Evolutionary conservation across 768 basidiomycete species (phyloP).

Genomic region (Boletus tomentosulus): DNA sequence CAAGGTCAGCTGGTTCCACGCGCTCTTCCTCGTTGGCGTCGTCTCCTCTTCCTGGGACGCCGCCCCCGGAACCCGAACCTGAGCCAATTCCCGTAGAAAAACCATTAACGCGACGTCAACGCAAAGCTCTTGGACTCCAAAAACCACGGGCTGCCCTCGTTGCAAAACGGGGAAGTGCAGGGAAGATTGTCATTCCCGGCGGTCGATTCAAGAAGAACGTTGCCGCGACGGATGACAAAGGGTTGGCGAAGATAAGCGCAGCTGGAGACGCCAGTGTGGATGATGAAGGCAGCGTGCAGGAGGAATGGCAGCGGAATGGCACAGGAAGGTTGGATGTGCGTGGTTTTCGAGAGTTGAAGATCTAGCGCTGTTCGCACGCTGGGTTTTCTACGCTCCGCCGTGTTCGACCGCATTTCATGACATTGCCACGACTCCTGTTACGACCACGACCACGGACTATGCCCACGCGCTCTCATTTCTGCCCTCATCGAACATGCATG

Average conservation of each 20-base stretch:
- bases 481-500: neutral
- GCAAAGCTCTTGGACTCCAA: conserved; percentile 65
- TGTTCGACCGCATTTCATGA: neutral
- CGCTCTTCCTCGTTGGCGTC: conserved; percentile 31
- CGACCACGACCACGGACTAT: conserved; percentile 10
- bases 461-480: neutral
- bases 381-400: neutral
- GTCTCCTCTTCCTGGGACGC: conserved; percentile 36
- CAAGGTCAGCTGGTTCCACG: conserved; percentile 28
- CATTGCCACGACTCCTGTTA: conserved; percentile 8
- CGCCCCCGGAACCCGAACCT: conserved; percentile 25
- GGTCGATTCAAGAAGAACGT: conserved; percentile 42
- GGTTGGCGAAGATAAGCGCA: conserved; percentile 18
- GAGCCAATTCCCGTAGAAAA: conserved; percentile 22
- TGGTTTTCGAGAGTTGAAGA: conserved; percentile 75
- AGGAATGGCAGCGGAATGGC: conserved; percentile 64
- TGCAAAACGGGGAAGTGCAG: conserved; percentile 36
- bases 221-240: conserved; percentile 10
- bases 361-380: conserved; percentile 31
- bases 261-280: conserved; percentile 26
- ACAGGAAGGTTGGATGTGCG: conserved; percentile 70
- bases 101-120: conserved; percentile 60
- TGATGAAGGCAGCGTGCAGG: conserved; percentile 32
- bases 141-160: conserved; percentile 41
- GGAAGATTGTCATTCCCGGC: conserved; percentile 61